Conservation (phyloP, 2,329 filamentous ascomycete species). For the Neurospora sp. region DNA sequence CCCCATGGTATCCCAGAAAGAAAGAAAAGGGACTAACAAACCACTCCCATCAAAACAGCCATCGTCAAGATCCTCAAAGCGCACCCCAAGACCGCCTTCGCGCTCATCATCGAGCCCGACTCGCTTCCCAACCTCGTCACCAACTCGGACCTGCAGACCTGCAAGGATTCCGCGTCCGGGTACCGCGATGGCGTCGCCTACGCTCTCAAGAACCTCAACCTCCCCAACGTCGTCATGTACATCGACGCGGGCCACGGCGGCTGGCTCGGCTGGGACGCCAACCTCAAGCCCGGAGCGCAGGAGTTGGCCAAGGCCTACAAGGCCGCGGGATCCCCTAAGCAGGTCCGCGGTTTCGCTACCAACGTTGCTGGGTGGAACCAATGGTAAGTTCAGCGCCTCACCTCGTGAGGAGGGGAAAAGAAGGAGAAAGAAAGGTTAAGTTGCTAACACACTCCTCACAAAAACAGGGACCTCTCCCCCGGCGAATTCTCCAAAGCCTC, state of each 20-base stretch:
- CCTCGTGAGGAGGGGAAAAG: background rate
- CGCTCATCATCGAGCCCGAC: conserved; percentile 46
- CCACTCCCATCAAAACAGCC: conserved; percentile 15
- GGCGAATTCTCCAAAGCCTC: conserved; percentile 33
- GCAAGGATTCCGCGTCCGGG: conserved; percentile 40
- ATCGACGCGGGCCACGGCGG: conserved; percentile 54
- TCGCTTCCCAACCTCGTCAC: conserved; percentile 54
- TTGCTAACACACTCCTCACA: too few species aligned
- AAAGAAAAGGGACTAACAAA: conserved; percentile 1
- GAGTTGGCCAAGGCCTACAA: conserved; percentile 31
- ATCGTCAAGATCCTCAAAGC: conserved; percentile 42
- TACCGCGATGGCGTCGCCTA: conserved; percentile 49
- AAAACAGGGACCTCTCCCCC: conserved; percentile 20
- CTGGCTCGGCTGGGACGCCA: conserved; percentile 55
- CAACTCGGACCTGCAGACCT: conserved; percentile 44
- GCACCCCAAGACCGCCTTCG: conserved; percentile 40
- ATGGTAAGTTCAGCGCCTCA: conserved; percentile 17
- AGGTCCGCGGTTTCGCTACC: conserved; percentile 29
- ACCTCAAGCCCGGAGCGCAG: conserved; percentile 32
- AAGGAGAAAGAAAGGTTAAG: too few species aligned
- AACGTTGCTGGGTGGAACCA: conserved; percentile 32
- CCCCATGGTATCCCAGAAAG: background rate
- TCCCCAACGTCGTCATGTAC: conserved; percentile 54
- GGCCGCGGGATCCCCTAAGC: conserved; percentile 26
- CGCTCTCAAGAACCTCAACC: conserved; percentile 45